Conservation (phyloP, 2,329 filamentous ascomycete genomes). For the Incumbomyces lentus region DNA sequence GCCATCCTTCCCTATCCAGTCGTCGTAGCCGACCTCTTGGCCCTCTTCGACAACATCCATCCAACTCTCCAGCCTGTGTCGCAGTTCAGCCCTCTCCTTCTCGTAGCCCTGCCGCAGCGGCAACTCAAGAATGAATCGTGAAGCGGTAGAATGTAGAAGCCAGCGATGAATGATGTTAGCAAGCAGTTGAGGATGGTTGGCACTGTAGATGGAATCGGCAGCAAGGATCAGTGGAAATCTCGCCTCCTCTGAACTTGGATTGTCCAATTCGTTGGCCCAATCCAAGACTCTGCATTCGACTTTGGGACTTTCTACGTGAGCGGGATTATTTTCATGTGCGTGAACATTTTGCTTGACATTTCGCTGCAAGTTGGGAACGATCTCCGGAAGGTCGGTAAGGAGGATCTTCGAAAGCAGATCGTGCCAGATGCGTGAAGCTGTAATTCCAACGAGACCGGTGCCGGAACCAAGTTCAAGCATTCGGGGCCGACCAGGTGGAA, state of each 20-base stretch:
- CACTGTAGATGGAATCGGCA: slow-evolving; percentile 79
- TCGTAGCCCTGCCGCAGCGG: slow-evolving; percentile 63
- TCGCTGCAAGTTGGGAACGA: slow-evolving; percentile 66
- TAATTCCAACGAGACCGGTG: slow-evolving; percentile 80
- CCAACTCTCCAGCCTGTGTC: slow-evolving; percentile 46
- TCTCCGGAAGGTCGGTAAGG: slow-evolving; percentile 75
- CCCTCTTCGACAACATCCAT: slow-evolving; percentile 43
- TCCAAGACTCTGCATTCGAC: slow-evolving; percentile 51
- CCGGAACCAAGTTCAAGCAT: slow-evolving; percentile 77
- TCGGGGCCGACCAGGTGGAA: slow-evolving; percentile 19
- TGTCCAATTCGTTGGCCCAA: slow-evolving; percentile 44
- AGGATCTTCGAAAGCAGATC: slow-evolving; percentile 56
- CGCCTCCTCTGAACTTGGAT: slow-evolving; percentile 24
- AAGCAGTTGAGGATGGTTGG: slow-evolving; percentile 67
- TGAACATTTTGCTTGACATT: slow-evolving; percentile 59
- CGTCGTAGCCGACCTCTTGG: slow-evolving; percentile 37
- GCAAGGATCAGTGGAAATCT: slow-evolving; percentile 60
- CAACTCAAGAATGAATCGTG: slow-evolving; percentile 68
- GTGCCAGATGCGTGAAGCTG: slow-evolving; percentile 62
- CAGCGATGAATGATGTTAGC: slow-evolving; percentile 59
- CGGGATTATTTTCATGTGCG: slow-evolving; percentile 24
- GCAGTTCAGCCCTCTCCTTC: slow-evolving; percentile 53
- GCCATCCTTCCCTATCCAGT: slow-evolving; percentile 36
- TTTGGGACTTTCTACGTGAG: slow-evolving; percentile 35
- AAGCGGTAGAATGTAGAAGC: slow-evolving; percentile 45